Conservation (phyloP, 768 basidiomycete species). For the Mycena venus region DNA sequence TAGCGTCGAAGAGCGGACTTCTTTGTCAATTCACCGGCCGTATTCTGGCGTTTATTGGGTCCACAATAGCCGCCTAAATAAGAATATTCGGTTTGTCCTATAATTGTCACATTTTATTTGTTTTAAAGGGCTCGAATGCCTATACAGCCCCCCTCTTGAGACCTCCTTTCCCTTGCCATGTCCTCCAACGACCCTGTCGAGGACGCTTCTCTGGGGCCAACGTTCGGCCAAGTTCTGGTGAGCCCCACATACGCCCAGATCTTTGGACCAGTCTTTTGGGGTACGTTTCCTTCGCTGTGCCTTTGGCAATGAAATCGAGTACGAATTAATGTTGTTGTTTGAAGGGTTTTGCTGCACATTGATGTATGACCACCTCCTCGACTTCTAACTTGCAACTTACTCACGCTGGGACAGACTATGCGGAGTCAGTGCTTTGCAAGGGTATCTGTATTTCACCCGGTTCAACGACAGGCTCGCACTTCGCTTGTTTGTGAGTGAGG, state of each 20-base stretch:
- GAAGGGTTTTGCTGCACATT: slow-evolving; percentile 18
- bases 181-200: too few relatives aligned
- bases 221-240: slow-evolving; percentile 44
- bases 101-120: too few relatives aligned
- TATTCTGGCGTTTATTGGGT: too few relatives aligned
- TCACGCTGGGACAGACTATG: neutral
- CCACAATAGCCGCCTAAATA: too few relatives aligned
- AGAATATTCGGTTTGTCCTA: too few relatives aligned
- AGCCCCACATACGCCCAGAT: slow-evolving; percentile 63
- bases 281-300: neutral
- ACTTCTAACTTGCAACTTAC: neutral
- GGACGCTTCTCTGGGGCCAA: too few relatives aligned
- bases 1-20: too few relatives aligned
- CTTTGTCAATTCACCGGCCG: too few relatives aligned
- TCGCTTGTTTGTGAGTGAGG: slow-evolving; percentile 1
- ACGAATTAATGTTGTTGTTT: neutral
- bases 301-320: neutral
- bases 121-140: too few relatives aligned
- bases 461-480: slow-evolving; percentile 22
- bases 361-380: slow-evolving; percentile 41
- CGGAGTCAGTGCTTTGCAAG: slow-evolving; percentile 10
- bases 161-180: too few relatives aligned
- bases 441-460: slow-evolving; percentile 28
- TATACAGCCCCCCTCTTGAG: too few relatives aligned
- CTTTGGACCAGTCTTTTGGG: slow-evolving; percentile 29